These are phyloP conservation scores for Luvunga scandens DNA, from an alignment of 345 rosid genomes.

Conservation along the genomic window DNA sequence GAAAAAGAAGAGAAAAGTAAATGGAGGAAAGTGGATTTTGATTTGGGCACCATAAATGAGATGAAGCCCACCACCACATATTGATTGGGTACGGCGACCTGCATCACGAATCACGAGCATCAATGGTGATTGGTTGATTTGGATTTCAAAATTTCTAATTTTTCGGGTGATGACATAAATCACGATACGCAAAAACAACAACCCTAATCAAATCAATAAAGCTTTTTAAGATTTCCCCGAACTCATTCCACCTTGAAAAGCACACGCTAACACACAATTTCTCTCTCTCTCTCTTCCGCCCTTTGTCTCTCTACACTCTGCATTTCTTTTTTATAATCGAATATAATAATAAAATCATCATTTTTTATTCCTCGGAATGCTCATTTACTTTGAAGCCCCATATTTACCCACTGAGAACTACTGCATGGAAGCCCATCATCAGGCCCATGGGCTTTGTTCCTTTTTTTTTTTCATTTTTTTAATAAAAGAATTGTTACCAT, in stretches of 20 bases:
- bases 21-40: not conserved
- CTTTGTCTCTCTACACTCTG: not conserved
- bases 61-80: not conserved
- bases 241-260: constrained; percentile 17
- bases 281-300: not conserved
- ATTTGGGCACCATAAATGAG: constrained; percentile 8
- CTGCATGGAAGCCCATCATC: constrained; percentile 20
- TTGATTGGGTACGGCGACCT: constrained; percentile 22
- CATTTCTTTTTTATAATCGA: not conserved
- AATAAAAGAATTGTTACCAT: no score
- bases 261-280: not conserved
- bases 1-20: not conserved
- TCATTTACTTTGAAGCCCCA: constrained; percentile 5
- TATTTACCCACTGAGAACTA: not conserved
- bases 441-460: constrained; percentile 25
- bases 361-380: constrained; percentile 7
- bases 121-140: not conserved
- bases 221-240: constrained; percentile 13
- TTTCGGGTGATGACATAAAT: constrained; percentile 9
- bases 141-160: not conserved
- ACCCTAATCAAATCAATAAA: constrained; percentile 22
- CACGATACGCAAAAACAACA: not conserved
- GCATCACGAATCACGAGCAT: constrained; percentile 25
- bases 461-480: not conserved
- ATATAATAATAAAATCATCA: not conserved